Conservation (phyloP, 257 asterid species). For the Verbena officinalis region DNA sequence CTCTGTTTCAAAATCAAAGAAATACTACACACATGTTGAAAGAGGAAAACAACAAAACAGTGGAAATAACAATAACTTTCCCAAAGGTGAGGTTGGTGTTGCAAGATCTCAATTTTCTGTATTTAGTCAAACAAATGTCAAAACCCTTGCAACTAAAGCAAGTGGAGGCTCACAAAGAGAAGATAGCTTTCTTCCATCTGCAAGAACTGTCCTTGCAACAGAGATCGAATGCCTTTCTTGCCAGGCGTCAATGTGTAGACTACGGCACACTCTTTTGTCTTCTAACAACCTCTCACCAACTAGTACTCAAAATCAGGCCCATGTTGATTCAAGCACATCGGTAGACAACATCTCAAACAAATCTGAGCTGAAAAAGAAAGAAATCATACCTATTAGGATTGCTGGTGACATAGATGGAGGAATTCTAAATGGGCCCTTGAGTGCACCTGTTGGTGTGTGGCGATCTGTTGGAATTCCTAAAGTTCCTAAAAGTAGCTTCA, state of each 20-base stretch:
- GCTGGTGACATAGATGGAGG: conserved; percentile 97
- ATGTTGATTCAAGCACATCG: conserved; percentile 66
- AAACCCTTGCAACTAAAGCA: conserved; percentile 45
- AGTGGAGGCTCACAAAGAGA: conserved; percentile 54
- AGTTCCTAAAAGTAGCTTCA: conserved; percentile 57
- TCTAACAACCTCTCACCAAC: conserved; percentile 51
- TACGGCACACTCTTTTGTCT: conserved; percentile 72
- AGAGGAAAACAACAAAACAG: conserved; percentile 50
- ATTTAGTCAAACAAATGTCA: conserved; percentile 49
- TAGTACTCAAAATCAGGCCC: conserved; percentile 56
- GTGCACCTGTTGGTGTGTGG: conserved; percentile 98
- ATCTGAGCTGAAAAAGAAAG: conserved; percentile 84
- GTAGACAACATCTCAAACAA: conserved; percentile 61
- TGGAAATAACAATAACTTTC: conserved; percentile 45
- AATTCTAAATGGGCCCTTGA: conserved; percentile 70
- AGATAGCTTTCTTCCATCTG: conserved; percentile 57
- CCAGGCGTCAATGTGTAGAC: conserved; percentile 95
- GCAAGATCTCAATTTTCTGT: conserved; percentile 54
- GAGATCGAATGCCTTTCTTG: conserved; percentile 85
- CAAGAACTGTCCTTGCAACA: conserved; percentile 79
- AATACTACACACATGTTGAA: conserved; percentile 71
- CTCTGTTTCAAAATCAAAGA: conserved; percentile 55
- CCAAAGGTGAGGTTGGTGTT: conserved; percentile 49
- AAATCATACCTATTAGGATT: conserved; percentile 75
- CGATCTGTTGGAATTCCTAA: conserved; percentile 84